A percentile compares a stretch with the other conserved stretches of the same genome.
These are phyloP conservation scores for Henckelia pumila DNA, from an alignment of 257 asterid species.

Conservation along the genomic window DNA sequence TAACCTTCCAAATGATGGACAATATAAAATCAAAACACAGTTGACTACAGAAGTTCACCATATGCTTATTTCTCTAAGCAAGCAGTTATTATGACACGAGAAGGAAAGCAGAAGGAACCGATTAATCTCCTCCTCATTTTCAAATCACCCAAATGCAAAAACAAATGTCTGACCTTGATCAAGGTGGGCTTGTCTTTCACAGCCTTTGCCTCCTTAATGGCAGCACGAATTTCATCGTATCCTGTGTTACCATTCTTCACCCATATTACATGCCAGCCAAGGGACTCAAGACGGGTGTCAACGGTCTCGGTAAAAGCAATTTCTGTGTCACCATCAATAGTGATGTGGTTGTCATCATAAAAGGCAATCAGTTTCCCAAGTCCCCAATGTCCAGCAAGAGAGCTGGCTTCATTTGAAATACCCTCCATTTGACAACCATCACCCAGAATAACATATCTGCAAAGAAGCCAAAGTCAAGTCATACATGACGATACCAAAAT, in stretches of 20 bases:
- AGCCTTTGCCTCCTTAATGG: slow-evolving; percentile 88
- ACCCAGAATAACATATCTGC: slow-evolving; percentile 61
- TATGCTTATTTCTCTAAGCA: neutral
- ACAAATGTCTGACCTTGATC: slow-evolving; percentile 51
- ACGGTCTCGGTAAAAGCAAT: slow-evolving; percentile 92
- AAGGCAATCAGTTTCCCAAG: slow-evolving; percentile 93
- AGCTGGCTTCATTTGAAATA: slow-evolving; percentile 80
- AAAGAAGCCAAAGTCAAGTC: slow-evolving; percentile 24
- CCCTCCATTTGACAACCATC: slow-evolving; percentile 99
- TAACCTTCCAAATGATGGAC: slow-evolving; percentile 41
- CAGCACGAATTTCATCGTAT: slow-evolving; percentile 92
- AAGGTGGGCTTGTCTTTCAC: slow-evolving; percentile 92
- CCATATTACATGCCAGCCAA: slow-evolving; percentile 98
- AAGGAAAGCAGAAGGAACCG: neutral
- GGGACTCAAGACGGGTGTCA: slow-evolving; percentile 76
- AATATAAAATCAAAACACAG: slow-evolving; percentile 13
- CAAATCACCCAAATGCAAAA: neutral
- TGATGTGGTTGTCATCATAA: slow-evolving; percentile 90
- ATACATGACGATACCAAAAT: slow-evolving; percentile 1
- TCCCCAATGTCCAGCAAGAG: slow-evolving; percentile 99
- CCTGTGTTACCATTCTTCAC: slow-evolving; percentile 95
- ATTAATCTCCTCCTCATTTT: slow-evolving; percentile 16
- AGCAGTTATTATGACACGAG: neutral
- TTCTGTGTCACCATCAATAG: slow-evolving; percentile 96
- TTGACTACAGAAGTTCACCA: neutral